phyloP scores from a whole-genome alignment of 2,329 filamentous ascomycete genomes.

The Cercospora beticola region DNA sequence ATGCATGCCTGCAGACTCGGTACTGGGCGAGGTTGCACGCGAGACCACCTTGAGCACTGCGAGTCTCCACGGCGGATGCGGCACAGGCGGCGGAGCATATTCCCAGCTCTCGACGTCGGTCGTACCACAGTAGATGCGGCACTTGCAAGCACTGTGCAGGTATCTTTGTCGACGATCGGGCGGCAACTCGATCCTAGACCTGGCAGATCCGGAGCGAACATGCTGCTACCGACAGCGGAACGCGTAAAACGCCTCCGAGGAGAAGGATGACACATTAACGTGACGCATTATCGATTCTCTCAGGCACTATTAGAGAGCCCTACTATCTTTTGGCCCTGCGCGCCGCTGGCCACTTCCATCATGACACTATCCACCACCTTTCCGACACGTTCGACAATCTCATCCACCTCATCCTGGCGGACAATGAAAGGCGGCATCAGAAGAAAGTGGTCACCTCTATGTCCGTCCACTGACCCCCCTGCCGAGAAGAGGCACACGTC shows the following conservation, averaged over 20 bases:
- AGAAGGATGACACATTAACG: background rate
- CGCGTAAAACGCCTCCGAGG: background rate
- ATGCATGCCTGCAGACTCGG: too few relatives aligned
- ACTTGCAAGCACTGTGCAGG: background rate
- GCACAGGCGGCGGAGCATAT: too few relatives aligned
- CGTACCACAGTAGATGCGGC: background rate
- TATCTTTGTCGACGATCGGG: background rate
- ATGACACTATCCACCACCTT: conserved; percentile 7
- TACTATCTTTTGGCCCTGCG: conserved; percentile 6
- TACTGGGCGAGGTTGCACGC: too few relatives aligned
- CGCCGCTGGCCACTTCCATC: conserved; percentile 5
- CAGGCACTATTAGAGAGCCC: conserved; percentile 8
- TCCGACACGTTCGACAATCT: conserved; percentile 9
- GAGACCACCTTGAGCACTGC: too few relatives aligned
- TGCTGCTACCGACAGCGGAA: background rate
- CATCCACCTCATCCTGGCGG: conserved; percentile 8
- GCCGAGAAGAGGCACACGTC: conserved; percentile 7
- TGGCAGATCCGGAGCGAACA: background rate
- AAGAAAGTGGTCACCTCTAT: conserved; percentile 11
- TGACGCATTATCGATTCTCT: background rate
- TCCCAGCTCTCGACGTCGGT: too few relatives aligned
- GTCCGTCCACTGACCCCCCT: conserved; percentile 6
- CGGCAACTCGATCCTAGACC: background rate
- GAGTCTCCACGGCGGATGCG: too few relatives aligned
- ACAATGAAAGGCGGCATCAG: conserved; percentile 10